Evolutionary conservation across 2,329 filamentous ascomycete genomes (phyloP), one percentile per base, ranked within the genome.

Genomic region (Fusarium denticulatum): DNA sequence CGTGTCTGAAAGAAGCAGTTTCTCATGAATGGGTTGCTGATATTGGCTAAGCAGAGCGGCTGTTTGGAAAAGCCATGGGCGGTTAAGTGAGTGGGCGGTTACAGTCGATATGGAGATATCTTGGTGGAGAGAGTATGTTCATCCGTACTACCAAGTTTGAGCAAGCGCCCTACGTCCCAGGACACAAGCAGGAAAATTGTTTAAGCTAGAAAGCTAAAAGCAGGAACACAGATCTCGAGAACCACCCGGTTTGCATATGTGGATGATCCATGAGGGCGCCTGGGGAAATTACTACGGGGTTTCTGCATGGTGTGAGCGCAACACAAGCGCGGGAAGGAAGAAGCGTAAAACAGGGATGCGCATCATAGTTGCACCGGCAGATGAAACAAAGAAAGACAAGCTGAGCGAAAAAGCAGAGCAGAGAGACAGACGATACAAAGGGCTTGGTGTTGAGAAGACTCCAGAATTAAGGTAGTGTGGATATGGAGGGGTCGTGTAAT

Each of bases 41-140:
- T 84, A 89, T 88, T 89, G 87, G 87, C 49, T 83, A 84, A 79
- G 77, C 75, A 72, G 67, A 83, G 85, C 84, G 84, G 84, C 80
- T 86, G 84, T 87, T 81, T 86, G 45, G 34, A 45, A 43, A 82
- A 80, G 60, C 13, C 24, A 24, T 42, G 75, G 77, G 77, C 77
- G 77, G 77, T 76, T 77, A 78, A 70, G 56, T 34, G 18, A 43
- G 55, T 74, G 68, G 74, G 77, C 77, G 77, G 73, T 69, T 77
- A 78, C 64, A 59, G 46, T 28, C 55, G 24, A 47, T 18, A 67
- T 40, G 57, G 45, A 37, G n/a, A 57, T 65, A 47, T 52, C 49
- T n/a, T 26, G 26, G 43, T 65, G 55, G 60, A 59, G 52, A 52
- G 49, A 65, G 49, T 60, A 57, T 56, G 60, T 62, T 61, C 47